Evolutionary conservation across 2,329 filamentous ascomycete genomes (phyloP).

Genomic region (Trichoderma semiorbis): DNA sequence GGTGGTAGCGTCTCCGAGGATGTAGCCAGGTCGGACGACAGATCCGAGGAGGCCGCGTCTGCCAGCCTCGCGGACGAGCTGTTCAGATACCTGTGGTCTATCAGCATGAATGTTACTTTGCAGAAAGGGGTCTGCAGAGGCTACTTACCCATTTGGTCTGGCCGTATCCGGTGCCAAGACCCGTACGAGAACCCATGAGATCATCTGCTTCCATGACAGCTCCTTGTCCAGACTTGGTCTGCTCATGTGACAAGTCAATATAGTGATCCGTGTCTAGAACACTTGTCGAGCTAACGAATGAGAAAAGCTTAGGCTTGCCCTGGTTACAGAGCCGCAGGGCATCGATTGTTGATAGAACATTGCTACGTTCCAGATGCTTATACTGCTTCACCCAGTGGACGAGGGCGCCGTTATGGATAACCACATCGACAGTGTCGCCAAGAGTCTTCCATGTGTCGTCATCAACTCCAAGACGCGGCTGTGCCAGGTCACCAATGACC

Average conservation of each 20-base stretch:
- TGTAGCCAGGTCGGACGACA: slow-evolving; percentile 80
- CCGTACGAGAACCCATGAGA: slow-evolving; percentile 69
- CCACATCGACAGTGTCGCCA: slow-evolving; percentile 62
- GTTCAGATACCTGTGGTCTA: slow-evolving; percentile 41
- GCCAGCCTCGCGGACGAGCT: slow-evolving; percentile 74
- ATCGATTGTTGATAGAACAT: slow-evolving; percentile 79
- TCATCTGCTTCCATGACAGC: slow-evolving; percentile 74
- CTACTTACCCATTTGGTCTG: slow-evolving; percentile 58
- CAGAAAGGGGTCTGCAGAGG: neutral
- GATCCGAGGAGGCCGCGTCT: slow-evolving; percentile 69
- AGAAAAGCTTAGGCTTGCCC: slow-evolving; percentile 73
- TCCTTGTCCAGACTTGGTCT: slow-evolving; percentile 51
- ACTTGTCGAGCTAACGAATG: slow-evolving; percentile 74
- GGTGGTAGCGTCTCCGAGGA: slow-evolving; percentile 67
- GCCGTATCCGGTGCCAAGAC: slow-evolving; percentile 83
- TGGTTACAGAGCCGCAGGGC: slow-evolving; percentile 70
- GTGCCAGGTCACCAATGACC: slow-evolving; percentile 70
- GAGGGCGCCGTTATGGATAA: slow-evolving; percentile 78
- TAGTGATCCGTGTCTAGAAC: slow-evolving; percentile 81
- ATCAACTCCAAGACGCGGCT: slow-evolving; percentile 70
- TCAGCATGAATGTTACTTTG: neutral
- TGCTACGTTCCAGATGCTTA: slow-evolving; percentile 64
- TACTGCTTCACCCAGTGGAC: slow-evolving; percentile 84
- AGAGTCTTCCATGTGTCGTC: slow-evolving; percentile 63
- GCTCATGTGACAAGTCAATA: slow-evolving; percentile 62